These are phyloP conservation scores for Phytophthora quininea DNA, from an alignment of 352 stramenopile species.

Conservation along the genomic window DNA sequence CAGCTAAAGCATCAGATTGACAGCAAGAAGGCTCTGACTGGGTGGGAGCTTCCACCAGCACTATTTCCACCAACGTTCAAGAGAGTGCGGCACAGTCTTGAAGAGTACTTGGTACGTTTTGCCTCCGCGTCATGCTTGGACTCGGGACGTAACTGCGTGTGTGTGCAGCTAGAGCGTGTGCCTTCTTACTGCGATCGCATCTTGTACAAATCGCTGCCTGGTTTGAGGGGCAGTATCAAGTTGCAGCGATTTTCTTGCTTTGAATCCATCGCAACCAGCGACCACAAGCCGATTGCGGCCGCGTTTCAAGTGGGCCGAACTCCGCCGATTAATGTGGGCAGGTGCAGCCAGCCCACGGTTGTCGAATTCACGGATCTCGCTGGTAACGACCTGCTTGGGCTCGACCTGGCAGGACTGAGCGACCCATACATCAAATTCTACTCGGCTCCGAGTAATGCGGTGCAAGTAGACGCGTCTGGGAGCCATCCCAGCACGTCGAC, in stretches of 20 bases:
- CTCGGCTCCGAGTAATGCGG: conserved; percentile 52
- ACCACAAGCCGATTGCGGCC: conserved; percentile 84
- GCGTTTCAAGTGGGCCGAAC: conserved; percentile 58
- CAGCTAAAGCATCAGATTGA: conserved; percentile 78
- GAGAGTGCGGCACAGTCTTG: conserved; percentile 56
- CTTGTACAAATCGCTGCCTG: conserved; percentile 81
- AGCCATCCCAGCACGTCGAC: conserved; percentile 61
- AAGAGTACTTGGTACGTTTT: conserved; percentile 36
- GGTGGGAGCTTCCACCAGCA: conserved; percentile 67
- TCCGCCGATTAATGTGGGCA: conserved; percentile 28
- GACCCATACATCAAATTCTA: conserved; percentile 89
- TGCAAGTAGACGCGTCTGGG: conserved; percentile 54
- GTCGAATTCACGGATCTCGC: conserved; percentile 68
- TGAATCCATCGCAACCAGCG: conserved; percentile 72
- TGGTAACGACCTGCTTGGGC: conserved; percentile 65
- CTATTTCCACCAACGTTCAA: conserved; percentile 89
- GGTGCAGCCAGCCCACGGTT: conserved; percentile 41
- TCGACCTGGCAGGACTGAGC: conserved; percentile 79
- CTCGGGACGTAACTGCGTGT: not conserved
- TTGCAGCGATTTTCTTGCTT: conserved; percentile 63
- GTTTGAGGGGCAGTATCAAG: conserved; percentile 58
- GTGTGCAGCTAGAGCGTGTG: conserved; percentile 63
- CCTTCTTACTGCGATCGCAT: conserved; percentile 88
- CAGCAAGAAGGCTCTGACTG: conserved; percentile 53
- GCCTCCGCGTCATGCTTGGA: not conserved